phyloP scores from a whole-genome alignment of 345 rosid species.

The Dovyalis caffra region DNA sequence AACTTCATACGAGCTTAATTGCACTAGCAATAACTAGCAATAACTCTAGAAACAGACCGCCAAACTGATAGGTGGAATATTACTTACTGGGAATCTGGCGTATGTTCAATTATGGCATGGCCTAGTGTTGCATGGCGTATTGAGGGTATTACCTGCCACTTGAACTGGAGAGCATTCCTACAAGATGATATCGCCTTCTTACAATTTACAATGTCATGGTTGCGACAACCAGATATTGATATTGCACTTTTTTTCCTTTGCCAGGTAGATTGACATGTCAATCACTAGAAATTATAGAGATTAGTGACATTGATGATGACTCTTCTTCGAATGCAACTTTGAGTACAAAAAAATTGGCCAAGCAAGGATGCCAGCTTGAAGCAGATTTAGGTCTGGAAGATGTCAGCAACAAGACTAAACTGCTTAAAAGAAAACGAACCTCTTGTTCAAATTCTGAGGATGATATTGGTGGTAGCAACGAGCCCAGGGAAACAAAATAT shows the following conservation, averaged over 20 bases:
- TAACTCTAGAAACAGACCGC: no score
- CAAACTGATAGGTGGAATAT: no score
- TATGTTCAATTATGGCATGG: no score
- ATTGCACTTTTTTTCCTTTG: background rate
- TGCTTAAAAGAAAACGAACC: constrained; percentile 35
- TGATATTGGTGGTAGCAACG: background rate
- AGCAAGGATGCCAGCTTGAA: background rate
- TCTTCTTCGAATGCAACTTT: background rate
- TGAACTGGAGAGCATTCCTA: no score
- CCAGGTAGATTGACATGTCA: constrained; percentile 17
- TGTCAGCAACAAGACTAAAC: background rate
- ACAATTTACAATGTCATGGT: no score
- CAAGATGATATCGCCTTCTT: no score
- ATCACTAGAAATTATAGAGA: constrained; percentile 19
- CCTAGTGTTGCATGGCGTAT: no score
- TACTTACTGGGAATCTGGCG: no score
- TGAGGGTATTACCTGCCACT: no score
- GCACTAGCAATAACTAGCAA: no score
- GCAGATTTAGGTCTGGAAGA: constrained; percentile 2
- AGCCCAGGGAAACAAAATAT: constrained; percentile 6
- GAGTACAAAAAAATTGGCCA: background rate
- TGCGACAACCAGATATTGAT: background rate
- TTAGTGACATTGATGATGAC: constrained; percentile 39
- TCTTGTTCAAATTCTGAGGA: background rate
- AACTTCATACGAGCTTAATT: no score